Evolutionary conservation across 306 rosid genomes (phyloP).

Genomic region (Castanospermum australe): DNA sequence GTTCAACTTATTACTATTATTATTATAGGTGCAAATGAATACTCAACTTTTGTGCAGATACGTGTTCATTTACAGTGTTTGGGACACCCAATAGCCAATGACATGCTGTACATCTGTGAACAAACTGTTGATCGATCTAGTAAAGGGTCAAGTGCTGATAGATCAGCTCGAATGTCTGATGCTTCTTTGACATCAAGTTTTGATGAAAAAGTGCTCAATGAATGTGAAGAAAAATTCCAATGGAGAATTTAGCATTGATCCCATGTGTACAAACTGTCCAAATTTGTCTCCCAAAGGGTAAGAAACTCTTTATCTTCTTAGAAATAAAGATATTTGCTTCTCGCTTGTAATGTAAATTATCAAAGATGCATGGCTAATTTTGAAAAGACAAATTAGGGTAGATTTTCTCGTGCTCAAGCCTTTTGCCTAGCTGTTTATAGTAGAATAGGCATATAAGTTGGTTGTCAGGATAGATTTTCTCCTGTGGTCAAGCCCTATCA

Average conservation of each 20-base stretch:
- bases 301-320: slow-evolving; percentile 16
- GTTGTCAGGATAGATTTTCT: slow-evolving; percentile 14
- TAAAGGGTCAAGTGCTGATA: slow-evolving; percentile 55
- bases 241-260: slow-evolving; percentile 63
- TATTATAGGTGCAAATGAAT: not conserved
- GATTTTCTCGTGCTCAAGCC: not conserved
- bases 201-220: slow-evolving; percentile 33
- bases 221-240: slow-evolving; percentile 38
- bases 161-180: slow-evolving; percentile 47
- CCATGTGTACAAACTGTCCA: slow-evolving; percentile 93
- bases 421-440: not conserved
- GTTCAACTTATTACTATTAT: not conserved
- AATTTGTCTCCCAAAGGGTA: slow-evolving; percentile 85
- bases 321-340: not conserved
- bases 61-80: slow-evolving; percentile 78
- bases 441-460: not conserved
- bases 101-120: slow-evolving; percentile 66
- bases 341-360: not conserved
- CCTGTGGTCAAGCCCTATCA: not conserved
- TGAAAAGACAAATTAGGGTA: not conserved
- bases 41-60: slow-evolving; percentile 50
- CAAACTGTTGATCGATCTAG: slow-evolving; percentile 40
- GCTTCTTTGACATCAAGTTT: slow-evolving; percentile 36
- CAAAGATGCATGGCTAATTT: not conserved
- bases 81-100: slow-evolving; percentile 92